These are phyloP conservation scores for Triadica sebifera DNA, from an alignment of 345 rosid genomes.

Conservation along the genomic window DNA sequence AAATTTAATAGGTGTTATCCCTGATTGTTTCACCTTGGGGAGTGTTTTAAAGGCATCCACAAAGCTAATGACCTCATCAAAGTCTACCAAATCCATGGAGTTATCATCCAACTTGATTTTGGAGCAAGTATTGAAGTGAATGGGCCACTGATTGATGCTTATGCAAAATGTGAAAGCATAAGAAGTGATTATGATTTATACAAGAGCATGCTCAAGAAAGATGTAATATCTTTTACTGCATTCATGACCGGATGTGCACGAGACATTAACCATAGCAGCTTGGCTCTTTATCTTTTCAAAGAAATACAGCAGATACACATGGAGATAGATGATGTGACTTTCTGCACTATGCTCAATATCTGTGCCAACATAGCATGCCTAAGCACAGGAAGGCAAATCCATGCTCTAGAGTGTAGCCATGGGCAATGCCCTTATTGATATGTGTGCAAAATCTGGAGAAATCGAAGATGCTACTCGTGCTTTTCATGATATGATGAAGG, in stretches of 20 bases:
- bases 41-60: slow-evolving; percentile 56
- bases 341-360: slow-evolving; percentile 58
- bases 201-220: slow-evolving; percentile 39
- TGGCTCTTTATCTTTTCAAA: slow-evolving; percentile 53
- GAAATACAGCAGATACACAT: slow-evolving; percentile 34
- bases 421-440: slow-evolving; percentile 28
- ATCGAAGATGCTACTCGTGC: slow-evolving; percentile 26
- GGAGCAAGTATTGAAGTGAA: slow-evolving; percentile 37
- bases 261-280: slow-evolving; percentile 20
- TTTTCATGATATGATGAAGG: slow-evolving; percentile 25
- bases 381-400: slow-evolving; percentile 64
- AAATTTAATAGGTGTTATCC: slow-evolving; percentile 45
- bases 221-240: slow-evolving; percentile 61
- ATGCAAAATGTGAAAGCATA: slow-evolving; percentile 58
- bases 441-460: slow-evolving; percentile 38
- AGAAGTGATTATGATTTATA: slow-evolving; percentile 42
- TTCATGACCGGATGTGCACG: slow-evolving; percentile 56
- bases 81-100: slow-evolving; percentile 54
- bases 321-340: slow-evolving; percentile 51
- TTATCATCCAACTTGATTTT: slow-evolving; percentile 46
- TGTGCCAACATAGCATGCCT: slow-evolving; percentile 51
- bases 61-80: slow-evolving; percentile 28
- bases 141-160: slow-evolving; percentile 59
- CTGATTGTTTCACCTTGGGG: slow-evolving; percentile 66
- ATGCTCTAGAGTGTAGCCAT: slow-evolving; percentile 44